Base-by-base conservation (phyloP, 805 yeast species). In the Trichomonascus vanleenenianus region DNA sequence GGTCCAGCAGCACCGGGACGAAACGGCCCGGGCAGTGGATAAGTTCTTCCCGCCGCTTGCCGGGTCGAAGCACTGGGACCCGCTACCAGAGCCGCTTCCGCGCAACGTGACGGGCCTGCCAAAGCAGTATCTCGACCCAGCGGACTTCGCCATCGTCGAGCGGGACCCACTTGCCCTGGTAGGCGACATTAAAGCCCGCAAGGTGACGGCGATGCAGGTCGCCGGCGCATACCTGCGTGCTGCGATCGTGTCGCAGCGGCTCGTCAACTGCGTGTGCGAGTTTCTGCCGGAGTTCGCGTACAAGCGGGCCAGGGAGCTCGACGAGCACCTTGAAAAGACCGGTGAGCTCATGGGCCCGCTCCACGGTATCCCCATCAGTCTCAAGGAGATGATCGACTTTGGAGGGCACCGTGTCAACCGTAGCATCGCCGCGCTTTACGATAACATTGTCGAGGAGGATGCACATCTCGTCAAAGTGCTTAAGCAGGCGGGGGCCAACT, bases 341-440 rank as follows among this genome's bases (percentile, higher is more conserved):
- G 81, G 79, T 12, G 67, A 71, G 48, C 61, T 72, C 1, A 55
- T 76, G 18, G 85, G 85, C 20, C 80, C 83, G 1, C 67, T 81
- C 42, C 84, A 80, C 52, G 86, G 86, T 2, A 63, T 79, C 34
- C 85, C 85, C 2, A 64, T 78, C 16, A 76, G 81, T 0, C 60
- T 81, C 32, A 50, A 50, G 27, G 53, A 50, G 37, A 50, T 39
- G 38, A 31, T 42, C n/a, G 44, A 40, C 18, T 18, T 48, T 34
- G 40, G 38, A 19, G 51, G 49, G 14, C 34, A 12, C 18, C 10
- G 22, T 12, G n/a, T 22, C 11, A 31, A 14, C 19, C n/a, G 12
- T 14, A 31, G 44, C n/a, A 19, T 22, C 30, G 22, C 44, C 3
- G 16, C 25, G 14, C 25, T 18, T 14, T 12, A 18, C 14, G 34